These are phyloP conservation scores for Penicillium sp. DNA, from an alignment of 2,329 filamentous ascomycete genomes.

Conservation along the genomic window DNA sequence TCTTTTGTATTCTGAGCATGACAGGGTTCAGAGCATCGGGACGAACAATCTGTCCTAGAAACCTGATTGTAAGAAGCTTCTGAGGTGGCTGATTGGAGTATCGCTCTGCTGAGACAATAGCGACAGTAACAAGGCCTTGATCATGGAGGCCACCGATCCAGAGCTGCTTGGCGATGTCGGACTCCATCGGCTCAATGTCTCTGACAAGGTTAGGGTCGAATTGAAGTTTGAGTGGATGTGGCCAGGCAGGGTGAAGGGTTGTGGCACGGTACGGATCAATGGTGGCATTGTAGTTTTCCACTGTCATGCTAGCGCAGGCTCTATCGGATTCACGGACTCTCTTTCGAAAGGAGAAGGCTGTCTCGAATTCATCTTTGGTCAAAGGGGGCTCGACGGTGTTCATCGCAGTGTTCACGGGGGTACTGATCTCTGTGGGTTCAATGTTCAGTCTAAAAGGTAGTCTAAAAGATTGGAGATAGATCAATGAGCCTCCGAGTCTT, in stretches of 20 bases:
- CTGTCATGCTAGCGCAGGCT: neutral
- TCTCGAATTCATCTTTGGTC: neutral
- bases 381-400: neutral
- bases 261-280: neutral
- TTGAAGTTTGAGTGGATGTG: neutral
- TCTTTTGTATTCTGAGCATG: neutral
- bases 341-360: neutral
- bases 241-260: neutral
- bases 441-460: neutral
- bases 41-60: neutral
- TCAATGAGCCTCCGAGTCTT: neutral
- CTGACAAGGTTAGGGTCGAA: neutral
- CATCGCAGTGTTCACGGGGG: neutral
- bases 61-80: neutral
- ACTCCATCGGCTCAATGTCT: neutral
- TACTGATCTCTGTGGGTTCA: neutral
- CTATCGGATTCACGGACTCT: neutral
- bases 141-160: neutral
- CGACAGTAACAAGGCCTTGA: neutral
- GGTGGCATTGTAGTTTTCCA: neutral
- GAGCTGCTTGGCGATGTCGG: neutral
- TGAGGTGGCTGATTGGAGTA: neutral
- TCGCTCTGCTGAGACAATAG: neutral
- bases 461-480: neutral
- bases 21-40: neutral